Evolutionary conservation across 2,329 filamentous ascomycete genomes (phyloP).

Genomic region (Fusarium sp.): DNA sequence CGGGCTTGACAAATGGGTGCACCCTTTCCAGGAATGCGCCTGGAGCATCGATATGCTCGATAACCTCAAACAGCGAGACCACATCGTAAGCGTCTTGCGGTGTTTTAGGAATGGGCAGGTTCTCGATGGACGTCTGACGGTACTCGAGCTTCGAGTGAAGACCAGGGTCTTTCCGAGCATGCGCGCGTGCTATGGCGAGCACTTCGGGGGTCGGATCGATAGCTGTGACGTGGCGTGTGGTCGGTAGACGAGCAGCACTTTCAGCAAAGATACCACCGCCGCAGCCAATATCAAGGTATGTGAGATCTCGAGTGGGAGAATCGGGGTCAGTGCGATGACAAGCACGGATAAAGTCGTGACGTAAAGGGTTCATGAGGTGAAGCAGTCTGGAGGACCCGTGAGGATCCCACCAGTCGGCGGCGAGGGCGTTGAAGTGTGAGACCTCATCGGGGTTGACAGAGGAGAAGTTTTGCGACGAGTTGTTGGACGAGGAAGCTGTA

Average conservation of each 20-base stretch:
- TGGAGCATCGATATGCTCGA: slow-evolving; percentile 89
- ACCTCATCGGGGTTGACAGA: slow-evolving; percentile 92
- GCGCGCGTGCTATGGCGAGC: slow-evolving; percentile 78
- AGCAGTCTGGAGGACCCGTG: slow-evolving; percentile 91
- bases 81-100: slow-evolving; percentile 75
- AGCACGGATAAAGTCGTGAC: slow-evolving; percentile 87
- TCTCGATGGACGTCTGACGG: slow-evolving; percentile 81
- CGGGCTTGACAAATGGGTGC: slow-evolving; percentile 83
- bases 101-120: slow-evolving; percentile 62
- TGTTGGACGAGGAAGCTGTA: slow-evolving; percentile 31
- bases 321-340: slow-evolving; percentile 72
- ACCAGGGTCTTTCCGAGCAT: slow-evolving; percentile 80
- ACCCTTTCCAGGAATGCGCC: slow-evolving; percentile 79
- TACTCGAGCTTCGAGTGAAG: slow-evolving; percentile 77
- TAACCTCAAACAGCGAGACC: slow-evolving; percentile 91
- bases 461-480: slow-evolving; percentile 59
- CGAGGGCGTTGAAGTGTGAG: slow-evolving; percentile 93
- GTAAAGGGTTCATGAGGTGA: slow-evolving; percentile 97
- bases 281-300: slow-evolving; percentile 93
- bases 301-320: slow-evolving; percentile 59
- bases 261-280: slow-evolving; percentile 98
- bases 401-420: slow-evolving; percentile 97
- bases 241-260: slow-evolving; percentile 77
- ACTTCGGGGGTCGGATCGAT: slow-evolving; percentile 84
- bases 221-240: slow-evolving; percentile 75